These are phyloP conservation scores for Talaromyces sp. DNA, from an alignment of 2,329 filamentous ascomycete genomes.

Conservation along the genomic window DNA sequence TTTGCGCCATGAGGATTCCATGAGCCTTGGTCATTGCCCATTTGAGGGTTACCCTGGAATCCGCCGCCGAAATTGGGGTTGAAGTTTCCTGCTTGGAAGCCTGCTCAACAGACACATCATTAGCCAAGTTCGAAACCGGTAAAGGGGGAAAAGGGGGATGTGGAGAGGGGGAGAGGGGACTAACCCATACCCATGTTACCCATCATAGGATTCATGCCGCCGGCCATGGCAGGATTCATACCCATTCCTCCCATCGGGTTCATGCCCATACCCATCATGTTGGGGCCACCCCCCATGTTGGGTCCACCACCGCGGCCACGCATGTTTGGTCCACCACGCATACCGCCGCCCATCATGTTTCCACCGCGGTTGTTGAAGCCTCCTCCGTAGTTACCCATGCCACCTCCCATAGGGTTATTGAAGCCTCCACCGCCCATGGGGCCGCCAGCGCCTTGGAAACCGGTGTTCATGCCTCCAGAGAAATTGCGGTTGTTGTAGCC, in stretches of 20 bases:
- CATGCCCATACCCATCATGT: slow-evolving; percentile 55
- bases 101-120: slow-evolving; percentile 38
- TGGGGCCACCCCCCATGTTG: slow-evolving; percentile 39
- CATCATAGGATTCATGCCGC: slow-evolving; percentile 61
- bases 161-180: slow-evolving; percentile 29
- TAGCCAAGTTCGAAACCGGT: slow-evolving; percentile 23
- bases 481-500: slow-evolving; percentile 55
- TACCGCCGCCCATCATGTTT: slow-evolving; percentile 53
- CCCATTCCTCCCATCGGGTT: slow-evolving; percentile 53
- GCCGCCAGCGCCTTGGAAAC: slow-evolving; percentile 40
- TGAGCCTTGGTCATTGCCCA: slow-evolving; percentile 54
- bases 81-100: slow-evolving; percentile 70
- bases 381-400: slow-evolving; percentile 51
- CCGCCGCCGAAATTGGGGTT: slow-evolving; percentile 53
- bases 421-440: slow-evolving; percentile 53
- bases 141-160: slow-evolving; percentile 7
- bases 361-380: slow-evolving; percentile 53
- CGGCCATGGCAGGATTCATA: slow-evolving; percentile 53
- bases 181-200: slow-evolving; percentile 52
- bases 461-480: slow-evolving; percentile 41
- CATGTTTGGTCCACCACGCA: slow-evolving; percentile 58
- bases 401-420: slow-evolving; percentile 51
- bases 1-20: slow-evolving; percentile 83
- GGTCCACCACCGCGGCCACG: slow-evolving; percentile 58
- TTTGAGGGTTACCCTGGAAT: slow-evolving; percentile 62